Conservation (phyloP, 495 filamentous ascomycete genomes). For the Penicillium antarcticum region DNA sequence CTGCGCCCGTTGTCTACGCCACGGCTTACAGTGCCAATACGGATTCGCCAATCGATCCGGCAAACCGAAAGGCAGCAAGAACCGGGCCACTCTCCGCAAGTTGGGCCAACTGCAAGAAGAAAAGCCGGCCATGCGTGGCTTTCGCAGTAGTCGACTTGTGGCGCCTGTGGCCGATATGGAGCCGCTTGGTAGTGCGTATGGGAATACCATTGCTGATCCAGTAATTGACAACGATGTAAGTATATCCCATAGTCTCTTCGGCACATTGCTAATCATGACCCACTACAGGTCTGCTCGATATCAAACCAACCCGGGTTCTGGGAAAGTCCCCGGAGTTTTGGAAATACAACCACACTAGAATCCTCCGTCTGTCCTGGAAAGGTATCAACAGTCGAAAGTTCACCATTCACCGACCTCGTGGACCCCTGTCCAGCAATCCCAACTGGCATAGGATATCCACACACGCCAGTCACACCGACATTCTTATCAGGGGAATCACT, state of each 20-base stretch:
- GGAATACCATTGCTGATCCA: conserved; percentile 11
- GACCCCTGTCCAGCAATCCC: conserved; percentile 19
- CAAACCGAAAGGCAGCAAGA: conserved; percentile 48
- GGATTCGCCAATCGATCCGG: conserved; percentile 45
- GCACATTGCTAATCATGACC: background rate
- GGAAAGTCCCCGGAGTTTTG: conserved; percentile 23
- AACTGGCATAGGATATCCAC: conserved; percentile 20
- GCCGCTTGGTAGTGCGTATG: conserved; percentile 7
- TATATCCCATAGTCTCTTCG: background rate
- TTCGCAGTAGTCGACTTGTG: conserved; percentile 16
- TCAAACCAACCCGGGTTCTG: conserved; percentile 18
- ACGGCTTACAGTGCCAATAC: conserved; percentile 44
- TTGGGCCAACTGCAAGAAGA: conserved; percentile 39
- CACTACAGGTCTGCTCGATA: conserved; percentile 18
- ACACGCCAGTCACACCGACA: conserved; percentile 36
- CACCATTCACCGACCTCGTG: conserved; percentile 19
- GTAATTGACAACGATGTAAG: conserved; percentile 23
- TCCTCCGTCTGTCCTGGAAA: conserved; percentile 21
- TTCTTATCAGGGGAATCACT: conserved; percentile 31
- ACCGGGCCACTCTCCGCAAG: conserved; percentile 42
- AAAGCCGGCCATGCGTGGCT: conserved; percentile 21
- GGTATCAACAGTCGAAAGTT: conserved; percentile 10
- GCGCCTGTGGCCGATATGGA: conserved; percentile 15
- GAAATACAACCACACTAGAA: conserved; percentile 9
- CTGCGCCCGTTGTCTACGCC: conserved; percentile 42